Conservation (phyloP, 1,284 basidiomycete species). For the Ceratobasidium sp. region DNA sequence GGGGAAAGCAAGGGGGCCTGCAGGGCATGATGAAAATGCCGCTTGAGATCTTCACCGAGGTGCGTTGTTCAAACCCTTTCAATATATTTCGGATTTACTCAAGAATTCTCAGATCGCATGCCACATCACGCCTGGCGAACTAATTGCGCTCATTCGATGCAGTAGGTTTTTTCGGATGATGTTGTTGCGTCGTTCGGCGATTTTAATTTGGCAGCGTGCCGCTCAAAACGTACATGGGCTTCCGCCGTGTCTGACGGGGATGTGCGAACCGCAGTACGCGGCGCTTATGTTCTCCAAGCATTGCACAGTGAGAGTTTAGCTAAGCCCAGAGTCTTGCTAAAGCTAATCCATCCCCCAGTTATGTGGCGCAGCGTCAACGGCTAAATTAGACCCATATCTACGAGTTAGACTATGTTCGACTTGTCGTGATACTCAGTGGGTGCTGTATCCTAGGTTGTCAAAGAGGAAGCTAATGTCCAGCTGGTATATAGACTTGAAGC, state of each 20-base stretch:
- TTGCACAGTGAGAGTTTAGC: conserved; percentile 22
- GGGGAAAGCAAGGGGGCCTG: conserved; percentile 6
- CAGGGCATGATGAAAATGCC: conserved; percentile 21
- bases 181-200: neutral
- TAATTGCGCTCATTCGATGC: neutral
- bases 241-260: conserved; percentile 9
- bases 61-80: neutral
- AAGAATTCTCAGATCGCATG: conserved; percentile 3
- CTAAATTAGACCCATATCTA: neutral
- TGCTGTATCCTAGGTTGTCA: neutral
- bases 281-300: conserved; percentile 13
- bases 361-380: neutral
- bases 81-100: neutral
- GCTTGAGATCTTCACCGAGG: conserved; percentile 10
- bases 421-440: conserved; percentile 8
- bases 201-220: neutral
- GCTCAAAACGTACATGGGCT: neutral
- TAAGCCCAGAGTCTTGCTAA: too few species aligned
- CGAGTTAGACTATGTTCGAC: neutral
- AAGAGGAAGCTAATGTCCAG: neutral
- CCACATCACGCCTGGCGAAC: conserved; percentile 4
- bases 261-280: conserved; percentile 14
- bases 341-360: too few species aligned
- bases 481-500: too few species aligned
- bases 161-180: conserved; percentile 5